A percentile compares a stretch with the other conserved stretches of the same genome.
Conservation (phyloP, 148 eudicot species). For the Beta vulgaris region DNA sequence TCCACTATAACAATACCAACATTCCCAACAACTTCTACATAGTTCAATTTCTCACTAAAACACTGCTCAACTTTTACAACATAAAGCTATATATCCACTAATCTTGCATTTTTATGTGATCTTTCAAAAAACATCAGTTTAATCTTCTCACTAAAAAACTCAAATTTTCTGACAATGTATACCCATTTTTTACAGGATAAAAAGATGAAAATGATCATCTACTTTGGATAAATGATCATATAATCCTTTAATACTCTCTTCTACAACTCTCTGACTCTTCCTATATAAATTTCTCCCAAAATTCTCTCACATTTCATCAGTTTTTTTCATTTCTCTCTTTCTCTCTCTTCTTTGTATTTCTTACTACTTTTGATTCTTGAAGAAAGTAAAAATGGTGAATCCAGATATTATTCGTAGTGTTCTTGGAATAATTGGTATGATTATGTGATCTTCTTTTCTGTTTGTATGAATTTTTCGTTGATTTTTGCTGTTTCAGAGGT, state of each 20-base stretch:
- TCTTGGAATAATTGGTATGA: slow-evolving; percentile 15
- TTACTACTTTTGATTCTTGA: background rate
- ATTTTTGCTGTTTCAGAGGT: background rate
- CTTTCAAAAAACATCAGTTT: too few relatives aligned
- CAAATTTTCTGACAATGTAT: too few relatives aligned
- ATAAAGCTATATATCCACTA: too few relatives aligned
- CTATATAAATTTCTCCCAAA: too few relatives aligned
- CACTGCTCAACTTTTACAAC: too few relatives aligned
- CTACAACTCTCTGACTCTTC: background rate
- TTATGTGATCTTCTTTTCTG: background rate
- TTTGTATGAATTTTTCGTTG: background rate
- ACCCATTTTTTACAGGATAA: too few relatives aligned
- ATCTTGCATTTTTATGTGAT: too few relatives aligned
- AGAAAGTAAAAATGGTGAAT: background rate
- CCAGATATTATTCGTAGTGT: background rate
- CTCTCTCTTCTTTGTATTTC: background rate
- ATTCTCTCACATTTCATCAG: background rate
- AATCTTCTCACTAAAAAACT: too few relatives aligned
- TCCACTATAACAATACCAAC: background rate
- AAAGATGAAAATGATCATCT: too few relatives aligned
- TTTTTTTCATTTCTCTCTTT: background rate
- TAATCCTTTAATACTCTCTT: background rate
- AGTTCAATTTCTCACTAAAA: too few relatives aligned
- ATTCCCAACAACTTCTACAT: background rate
- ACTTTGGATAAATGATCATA: background rate